Evolutionary conservation across 2,329 filamentous ascomycete species (phyloP), one percentile per base, ranked within the genome.

Genomic region (Plectosphaerella sp.): DNA sequence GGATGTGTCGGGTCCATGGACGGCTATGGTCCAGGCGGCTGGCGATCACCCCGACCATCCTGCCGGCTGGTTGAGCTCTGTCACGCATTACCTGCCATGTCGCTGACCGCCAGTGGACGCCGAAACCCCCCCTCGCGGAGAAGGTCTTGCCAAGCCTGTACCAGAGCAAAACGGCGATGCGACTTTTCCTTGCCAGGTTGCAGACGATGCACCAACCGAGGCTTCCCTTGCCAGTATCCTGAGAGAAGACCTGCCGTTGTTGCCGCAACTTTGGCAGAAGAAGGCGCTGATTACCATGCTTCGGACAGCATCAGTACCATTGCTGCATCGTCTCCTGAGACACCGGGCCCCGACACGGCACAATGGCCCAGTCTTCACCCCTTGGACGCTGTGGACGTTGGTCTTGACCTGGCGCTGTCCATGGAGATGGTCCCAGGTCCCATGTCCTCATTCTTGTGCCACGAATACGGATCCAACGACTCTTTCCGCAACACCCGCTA

Each of bases 141-240:
- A 45, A 83, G 81, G 64, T 78, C 81, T 3, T 84, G 81, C 60
- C 67, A 71, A 5, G 72, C 74, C 24, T 84, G 81, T 65, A 79
- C 75, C 49, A 75, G 73, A 58, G 72, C 79, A n/a, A 84, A 84
- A 62, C 72, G 80, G 10, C 76, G 75, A 45, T 84, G 81, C 61
- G 76, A 80, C 37, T 57, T 77, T 37, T 71, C 69, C 15, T 60
- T 72, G 15, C 80, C 80, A 2, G 61, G 69, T 15, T 85, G 81
- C 57, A 63, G 72, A 11, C 72, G 81, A 42, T 84, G 81, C 59
- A 60, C 64, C 1, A 72, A 75, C 48, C 72, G 78, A 18, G 63
- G 65, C 2, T 60, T 82, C 1, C 43, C 59, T 0, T 84, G 81
- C 62, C 59, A 41, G 37, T 41, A 41, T 41, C 37, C 37, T 16